Percentiles rank a stretch among this genome's conserved stretches.
phyloP scores from a whole-genome alignment of 352 stramenopile species.

The Globisporangium paddicum region DNA sequence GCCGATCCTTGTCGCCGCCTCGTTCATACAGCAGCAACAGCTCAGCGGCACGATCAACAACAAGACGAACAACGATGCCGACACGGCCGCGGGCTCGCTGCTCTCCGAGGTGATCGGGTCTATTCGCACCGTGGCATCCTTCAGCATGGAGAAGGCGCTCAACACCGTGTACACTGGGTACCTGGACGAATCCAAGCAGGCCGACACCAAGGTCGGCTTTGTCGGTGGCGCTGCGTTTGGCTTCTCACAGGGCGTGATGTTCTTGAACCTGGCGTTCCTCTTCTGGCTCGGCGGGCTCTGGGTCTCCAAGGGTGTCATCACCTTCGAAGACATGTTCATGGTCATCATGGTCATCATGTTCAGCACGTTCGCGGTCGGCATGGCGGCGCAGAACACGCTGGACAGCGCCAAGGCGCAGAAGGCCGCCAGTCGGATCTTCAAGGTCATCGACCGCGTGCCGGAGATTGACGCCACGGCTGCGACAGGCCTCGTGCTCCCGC shows the following conservation, averaged over 20 bases:
- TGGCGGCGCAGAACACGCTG: conserved; percentile 18
- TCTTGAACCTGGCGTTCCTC: conserved; percentile 43
- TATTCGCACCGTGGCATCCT: conserved; percentile 41
- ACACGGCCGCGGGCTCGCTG: conserved; percentile 26
- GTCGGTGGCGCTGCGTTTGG: conserved; percentile 39
- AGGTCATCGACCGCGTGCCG: conserved; percentile 40
- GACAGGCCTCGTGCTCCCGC: neutral
- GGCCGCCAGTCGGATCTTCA: conserved; percentile 29
- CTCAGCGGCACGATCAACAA: conserved; percentile 27
- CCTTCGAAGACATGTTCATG: conserved; percentile 35
- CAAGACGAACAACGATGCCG: conserved; percentile 37
- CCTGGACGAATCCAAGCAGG: conserved; percentile 18
- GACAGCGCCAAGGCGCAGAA: conserved; percentile 25
- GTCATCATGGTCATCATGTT: conserved; percentile 31
- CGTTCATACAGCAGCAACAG: conserved; percentile 11
- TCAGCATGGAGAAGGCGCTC: conserved; percentile 23
- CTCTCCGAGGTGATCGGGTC: conserved; percentile 40
- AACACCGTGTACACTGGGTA: conserved; percentile 14
- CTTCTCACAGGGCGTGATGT: conserved; percentile 41
- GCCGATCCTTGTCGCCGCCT: conserved; percentile 24
- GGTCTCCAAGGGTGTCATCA: conserved; percentile 26
- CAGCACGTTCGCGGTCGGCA: conserved; percentile 24
- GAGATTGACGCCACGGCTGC: conserved; percentile 1
- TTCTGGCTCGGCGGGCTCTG: conserved; percentile 54
- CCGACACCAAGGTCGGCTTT: conserved; percentile 30